Evolutionary conservation across 371 early-diverging fungal genomes (phyloP), one percentile per base, ranked within the genome.

Genomic region (Chytridium lagenaria): DNA sequence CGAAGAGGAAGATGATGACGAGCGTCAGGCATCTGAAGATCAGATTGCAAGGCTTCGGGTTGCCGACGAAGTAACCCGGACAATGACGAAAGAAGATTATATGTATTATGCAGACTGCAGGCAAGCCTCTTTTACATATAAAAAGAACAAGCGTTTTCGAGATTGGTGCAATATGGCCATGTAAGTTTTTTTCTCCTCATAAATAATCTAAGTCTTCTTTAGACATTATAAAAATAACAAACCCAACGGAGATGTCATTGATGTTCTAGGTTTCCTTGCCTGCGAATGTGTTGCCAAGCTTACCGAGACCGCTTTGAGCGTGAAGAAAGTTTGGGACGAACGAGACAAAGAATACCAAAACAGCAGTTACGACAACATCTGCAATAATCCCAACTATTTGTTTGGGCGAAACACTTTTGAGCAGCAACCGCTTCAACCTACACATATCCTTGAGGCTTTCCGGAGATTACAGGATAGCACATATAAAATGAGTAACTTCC

Each of bases 61-160:
- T 63, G 96, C 97, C 0, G 98, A 99, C 74, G 92, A 93, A 69
- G 86, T 96, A 2, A 99, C 99, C 12, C 85, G 90, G 34, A 92
- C 89, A 10, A 99, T 99, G 99, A 94, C 96, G 34, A 90, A 95
- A 73, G 98, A 98, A 39, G 98, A 99, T 85, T 99, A 99, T 79
- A 95, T 98, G 23, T 94, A 96, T 82, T 99, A 96, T 78, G 93
- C 98, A 26, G 99, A 99, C 80, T 98, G 99, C 81, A 87, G 99
- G 34, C 96, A 96, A 80, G 98, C 99, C 0, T 95, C 95, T 0
- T 99, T 99, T 72, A 96, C 96, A 0, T 98, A 92, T 83, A 93
- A 96, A 69, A 98, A 98, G 81, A 84, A 85, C 37, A 96, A 95
- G 78, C 87, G 94, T 55, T 99, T 99, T 80, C 90, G 95, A 36